Base-by-base conservation (phyloP, 768 basidiomycete species). In the Russula olivacea region DNA sequence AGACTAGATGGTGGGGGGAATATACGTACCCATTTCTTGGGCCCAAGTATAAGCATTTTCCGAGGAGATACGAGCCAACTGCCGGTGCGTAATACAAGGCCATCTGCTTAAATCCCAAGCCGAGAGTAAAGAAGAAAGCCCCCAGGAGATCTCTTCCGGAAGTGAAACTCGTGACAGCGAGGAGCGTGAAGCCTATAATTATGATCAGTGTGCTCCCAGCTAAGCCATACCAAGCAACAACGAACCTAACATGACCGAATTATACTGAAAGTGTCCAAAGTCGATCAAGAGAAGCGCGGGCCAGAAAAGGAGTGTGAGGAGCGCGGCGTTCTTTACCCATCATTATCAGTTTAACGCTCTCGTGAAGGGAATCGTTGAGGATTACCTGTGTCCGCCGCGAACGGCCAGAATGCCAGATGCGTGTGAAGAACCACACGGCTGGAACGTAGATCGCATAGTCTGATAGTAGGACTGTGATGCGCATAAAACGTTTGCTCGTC, bases 241-340 rank as follows among this genome's bases (percentile, higher is more conserved):
- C 76, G 68, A 69, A 83, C 89, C 95, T 53, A 98, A 85, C 91
- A 96, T 94, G 66, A 95, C 83, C 2, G 89, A 89, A 71, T 97
- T 98, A 72, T 93, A 97, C 74, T 98, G 94, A 69, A 96, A 96
- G 72, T 98, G 94, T 0, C 96, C 93, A 71, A 87, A 89, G 74
- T 97, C 96, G 58, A 96, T 81, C 21, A 97, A 76, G 10, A 93
- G 75, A 36, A 97, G 75, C 0, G 89, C 85, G 2, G 96, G 96
- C 70, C 94, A 91, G 15, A 94, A 79, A 17, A 96, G 75, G 12
- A 96, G 75, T 3, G 83, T 85, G 25, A 91, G 68, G 5, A 93
- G 72, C 1, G 89, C 87, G 25, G 83, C 71, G 73, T 89, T 80
- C 87, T 89, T 55, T 32, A 23, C 28, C 1, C 14, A 41, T 38